These are phyloP conservation scores for Penicillium sp. DNA, from an alignment of 2,329 filamentous ascomycete genomes.

Conservation along the genomic window DNA sequence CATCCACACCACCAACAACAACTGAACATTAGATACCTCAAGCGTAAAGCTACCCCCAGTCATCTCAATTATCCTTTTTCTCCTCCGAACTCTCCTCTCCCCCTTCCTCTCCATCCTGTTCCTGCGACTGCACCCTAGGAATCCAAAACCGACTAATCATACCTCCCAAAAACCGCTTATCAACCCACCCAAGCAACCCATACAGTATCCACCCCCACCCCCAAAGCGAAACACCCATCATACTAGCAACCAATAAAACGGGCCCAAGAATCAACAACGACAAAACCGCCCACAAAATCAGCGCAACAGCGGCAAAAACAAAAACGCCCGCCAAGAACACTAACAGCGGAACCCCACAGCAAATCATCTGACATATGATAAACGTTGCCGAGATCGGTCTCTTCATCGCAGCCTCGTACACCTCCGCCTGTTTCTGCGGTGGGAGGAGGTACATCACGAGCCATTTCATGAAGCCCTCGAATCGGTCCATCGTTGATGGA, in stretches of 20 bases:
- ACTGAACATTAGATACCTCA: too few relatives aligned
- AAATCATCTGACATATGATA: constrained; percentile 34
- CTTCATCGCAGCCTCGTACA: constrained; percentile 31
- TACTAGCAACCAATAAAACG: constrained; percentile 29
- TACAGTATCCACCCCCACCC: constrained; percentile 32
- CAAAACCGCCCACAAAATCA: constrained; percentile 32
- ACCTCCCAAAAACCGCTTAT: constrained; percentile 27
- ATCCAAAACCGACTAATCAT: constrained; percentile 27
- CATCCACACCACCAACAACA: background rate
- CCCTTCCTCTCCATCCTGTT: background rate
- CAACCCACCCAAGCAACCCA: constrained; percentile 27
- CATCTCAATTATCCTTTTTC: constrained; percentile 6
- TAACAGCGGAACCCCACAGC: constrained; percentile 35
- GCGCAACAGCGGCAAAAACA: constrained; percentile 33
- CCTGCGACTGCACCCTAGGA: constrained; percentile 5
- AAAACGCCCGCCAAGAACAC: constrained; percentile 35
- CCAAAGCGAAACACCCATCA: constrained; percentile 32
- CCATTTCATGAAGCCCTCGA: constrained; percentile 26
- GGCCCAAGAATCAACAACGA: constrained; percentile 33
- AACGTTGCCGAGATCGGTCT: constrained; percentile 35
- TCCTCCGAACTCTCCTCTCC: background rate
- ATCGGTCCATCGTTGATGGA: constrained; percentile 27
- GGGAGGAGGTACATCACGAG: constrained; percentile 29
- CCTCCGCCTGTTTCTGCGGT: constrained; percentile 24
- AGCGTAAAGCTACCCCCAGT: background rate